Evolutionary conservation across 192 early-diverging fungal species (phyloP).

Genomic region (Coemansia sp.): DNA sequence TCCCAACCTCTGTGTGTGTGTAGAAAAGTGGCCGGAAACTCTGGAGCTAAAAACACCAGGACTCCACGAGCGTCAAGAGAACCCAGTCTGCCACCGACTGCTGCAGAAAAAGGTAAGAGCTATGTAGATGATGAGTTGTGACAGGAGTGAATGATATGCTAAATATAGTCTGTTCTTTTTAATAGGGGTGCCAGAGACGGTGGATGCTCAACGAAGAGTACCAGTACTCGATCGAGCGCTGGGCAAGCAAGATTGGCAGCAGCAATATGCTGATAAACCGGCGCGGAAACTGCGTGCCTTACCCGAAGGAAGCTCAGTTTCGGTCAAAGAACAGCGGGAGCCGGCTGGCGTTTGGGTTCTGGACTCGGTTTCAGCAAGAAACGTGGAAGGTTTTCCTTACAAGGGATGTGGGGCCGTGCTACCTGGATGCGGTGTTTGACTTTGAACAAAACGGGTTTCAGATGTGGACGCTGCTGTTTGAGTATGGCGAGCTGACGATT

Average conservation of each 20-base stretch:
- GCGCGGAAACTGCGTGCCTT: conserved; percentile 23
- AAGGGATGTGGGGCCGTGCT: conserved; percentile 16
- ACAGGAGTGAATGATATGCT: not conserved
- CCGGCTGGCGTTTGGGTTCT: conserved; percentile 22
- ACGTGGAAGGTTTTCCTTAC: conserved; percentile 29
- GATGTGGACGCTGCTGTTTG: conserved; percentile 44
- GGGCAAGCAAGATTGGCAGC: conserved; percentile 14
- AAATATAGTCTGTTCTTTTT: no score
- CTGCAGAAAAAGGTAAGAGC: conserved; percentile 19
- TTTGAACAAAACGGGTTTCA: conserved; percentile 32
- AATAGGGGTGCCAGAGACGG: not conserved
- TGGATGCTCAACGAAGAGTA: conserved; percentile 16
- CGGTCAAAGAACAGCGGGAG: not conserved
- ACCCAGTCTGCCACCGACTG: conserved; percentile 30
- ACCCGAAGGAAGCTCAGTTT: conserved; percentile 12
- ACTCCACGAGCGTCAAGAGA: not conserved
- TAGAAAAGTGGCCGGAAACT: not conserved
- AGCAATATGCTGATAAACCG: conserved; percentile 16
- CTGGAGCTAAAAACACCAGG: not conserved
- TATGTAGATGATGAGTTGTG: not conserved
- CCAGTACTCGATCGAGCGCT: conserved; percentile 30
- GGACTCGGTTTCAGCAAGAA: conserved; percentile 27
- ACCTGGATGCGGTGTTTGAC: conserved; percentile 28
- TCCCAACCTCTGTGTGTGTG: no score
- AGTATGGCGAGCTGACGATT: conserved; percentile 10